A percentile compares a stretch with the other conserved stretches of the same genome.
These are phyloP conservation scores for Soucietia sequanensis DNA, from an alignment of 805 yeast genomes.

Conservation along the genomic window DNA sequence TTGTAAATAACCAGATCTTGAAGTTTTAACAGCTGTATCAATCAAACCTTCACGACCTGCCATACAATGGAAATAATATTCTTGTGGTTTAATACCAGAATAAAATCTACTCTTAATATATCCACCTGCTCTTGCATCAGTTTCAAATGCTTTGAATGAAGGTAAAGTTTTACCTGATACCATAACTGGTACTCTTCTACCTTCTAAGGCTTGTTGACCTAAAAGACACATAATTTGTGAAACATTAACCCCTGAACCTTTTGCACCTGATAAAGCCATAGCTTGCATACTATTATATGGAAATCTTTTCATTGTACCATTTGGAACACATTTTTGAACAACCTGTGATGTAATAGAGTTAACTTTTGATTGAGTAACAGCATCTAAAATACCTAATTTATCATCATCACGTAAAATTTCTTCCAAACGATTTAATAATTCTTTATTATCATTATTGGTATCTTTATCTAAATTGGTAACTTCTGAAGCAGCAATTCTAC, in stretches of 20 bases:
- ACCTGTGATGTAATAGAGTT: constrained; percentile 92
- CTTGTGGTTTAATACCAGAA: constrained; percentile 97
- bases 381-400: constrained; percentile 91
- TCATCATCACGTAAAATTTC: constrained; percentile 92
- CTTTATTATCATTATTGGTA: constrained; percentile 55
- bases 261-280: constrained; percentile 99
- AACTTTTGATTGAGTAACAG: constrained; percentile 90
- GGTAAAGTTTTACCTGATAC: constrained; percentile 97
- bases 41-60: constrained; percentile 99
- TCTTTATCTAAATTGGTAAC: constrained; percentile 76
- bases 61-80: constrained; percentile 99
- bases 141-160: constrained; percentile 93
- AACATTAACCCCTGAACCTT: constrained; percentile 97
- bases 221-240: constrained; percentile 99
- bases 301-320: constrained; percentile 91
- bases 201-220: constrained; percentile 99
- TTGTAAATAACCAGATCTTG: constrained; percentile 97
- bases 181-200: constrained; percentile 99
- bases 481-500: constrained; percentile 90
- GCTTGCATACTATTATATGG: constrained; percentile 98
- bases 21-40: constrained; percentile 98
- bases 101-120: constrained; percentile 95
- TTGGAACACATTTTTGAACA: constrained; percentile 92
- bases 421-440: constrained; percentile 83
- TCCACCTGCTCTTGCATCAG: constrained; percentile 98